Conservation (phyloP, 2,329 filamentous ascomycete species). For the Knoxdaviesia proteae region DNA sequence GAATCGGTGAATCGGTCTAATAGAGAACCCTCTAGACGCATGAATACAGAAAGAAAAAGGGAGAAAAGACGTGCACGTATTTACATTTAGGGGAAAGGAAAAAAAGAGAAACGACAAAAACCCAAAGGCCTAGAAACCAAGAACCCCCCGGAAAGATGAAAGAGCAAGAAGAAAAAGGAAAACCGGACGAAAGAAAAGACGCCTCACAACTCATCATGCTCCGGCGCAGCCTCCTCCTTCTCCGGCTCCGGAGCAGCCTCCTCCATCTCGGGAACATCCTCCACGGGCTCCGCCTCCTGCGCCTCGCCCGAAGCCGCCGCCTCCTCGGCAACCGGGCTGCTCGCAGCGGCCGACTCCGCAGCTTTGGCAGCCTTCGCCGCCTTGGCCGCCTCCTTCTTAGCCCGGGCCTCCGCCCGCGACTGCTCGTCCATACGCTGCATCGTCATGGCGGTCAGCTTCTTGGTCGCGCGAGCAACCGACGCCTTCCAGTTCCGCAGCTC, state of each 20-base stretch:
- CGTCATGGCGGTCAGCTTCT: constrained; percentile 50
- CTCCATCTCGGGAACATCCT: too few species aligned
- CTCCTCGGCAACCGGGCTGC: background rate
- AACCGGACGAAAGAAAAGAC: background rate
- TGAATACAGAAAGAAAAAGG: too few species aligned
- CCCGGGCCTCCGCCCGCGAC: constrained; percentile 17
- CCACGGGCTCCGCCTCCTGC: too few species aligned
- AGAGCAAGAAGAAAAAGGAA: background rate
- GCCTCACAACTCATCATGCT: background rate
- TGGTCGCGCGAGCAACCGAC: constrained; percentile 48
- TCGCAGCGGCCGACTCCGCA: constrained; percentile 12
- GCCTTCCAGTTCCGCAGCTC: constrained; percentile 50
- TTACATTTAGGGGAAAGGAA: too few species aligned
- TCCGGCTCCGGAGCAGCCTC: background rate
- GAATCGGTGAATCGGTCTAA: too few species aligned
- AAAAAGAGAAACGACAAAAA: too few species aligned
- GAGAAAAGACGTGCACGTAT: too few species aligned
- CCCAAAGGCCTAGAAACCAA: too few species aligned
- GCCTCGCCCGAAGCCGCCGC: background rate
- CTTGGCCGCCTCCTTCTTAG: constrained; percentile 22
- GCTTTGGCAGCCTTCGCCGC: constrained; percentile 20
- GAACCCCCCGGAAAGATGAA: background rate
- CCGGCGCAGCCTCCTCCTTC: background rate
- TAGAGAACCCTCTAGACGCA: too few species aligned
- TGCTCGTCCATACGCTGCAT: constrained; percentile 32